phyloP scores from a whole-genome alignment of 805 yeast species.

The Yamadazyma sp. region DNA sequence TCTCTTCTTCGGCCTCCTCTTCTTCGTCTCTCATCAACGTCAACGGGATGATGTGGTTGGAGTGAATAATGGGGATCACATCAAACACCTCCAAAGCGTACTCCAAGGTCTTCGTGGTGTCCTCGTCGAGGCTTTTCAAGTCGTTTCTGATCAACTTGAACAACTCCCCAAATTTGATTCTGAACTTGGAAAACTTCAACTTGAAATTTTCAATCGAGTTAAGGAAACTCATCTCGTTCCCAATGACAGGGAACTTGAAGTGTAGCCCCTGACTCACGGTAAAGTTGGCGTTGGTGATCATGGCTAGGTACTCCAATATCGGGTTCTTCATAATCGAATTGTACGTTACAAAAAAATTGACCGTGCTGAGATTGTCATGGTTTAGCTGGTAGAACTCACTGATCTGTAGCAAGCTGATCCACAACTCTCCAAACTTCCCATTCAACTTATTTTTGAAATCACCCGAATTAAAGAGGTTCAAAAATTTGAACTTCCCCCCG shows the following conservation, averaged over 20 bases:
- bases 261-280: conserved; percentile 73
- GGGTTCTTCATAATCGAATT: conserved; percentile 73
- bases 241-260: conserved; percentile 66
- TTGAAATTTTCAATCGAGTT: conserved; percentile 63
- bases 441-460: conserved; percentile 14
- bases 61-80: conserved; percentile 51
- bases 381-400: conserved; percentile 51
- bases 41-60: conserved; percentile 43
- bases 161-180: conserved; percentile 59
- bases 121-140: conserved; percentile 35
- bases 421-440: conserved; percentile 55
- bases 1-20: conserved; percentile 39
- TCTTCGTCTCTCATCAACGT: conserved; percentile 33
- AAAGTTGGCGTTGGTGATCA: conserved; percentile 66
- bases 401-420: conserved; percentile 71
- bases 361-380: conserved; percentile 33
- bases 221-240: conserved; percentile 65
- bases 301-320: conserved; percentile 63
- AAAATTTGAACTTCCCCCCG: conserved; percentile 70
- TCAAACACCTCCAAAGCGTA: conserved; percentile 63
- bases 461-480: conserved; percentile 49
- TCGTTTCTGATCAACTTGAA: conserved; percentile 62
- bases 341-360: conserved; percentile 64
- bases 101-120: conserved; percentile 47
- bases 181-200: conserved; percentile 58